Conservation (phyloP, 805 yeast species). For the Helenozyma baotianmanensis region DNA sequence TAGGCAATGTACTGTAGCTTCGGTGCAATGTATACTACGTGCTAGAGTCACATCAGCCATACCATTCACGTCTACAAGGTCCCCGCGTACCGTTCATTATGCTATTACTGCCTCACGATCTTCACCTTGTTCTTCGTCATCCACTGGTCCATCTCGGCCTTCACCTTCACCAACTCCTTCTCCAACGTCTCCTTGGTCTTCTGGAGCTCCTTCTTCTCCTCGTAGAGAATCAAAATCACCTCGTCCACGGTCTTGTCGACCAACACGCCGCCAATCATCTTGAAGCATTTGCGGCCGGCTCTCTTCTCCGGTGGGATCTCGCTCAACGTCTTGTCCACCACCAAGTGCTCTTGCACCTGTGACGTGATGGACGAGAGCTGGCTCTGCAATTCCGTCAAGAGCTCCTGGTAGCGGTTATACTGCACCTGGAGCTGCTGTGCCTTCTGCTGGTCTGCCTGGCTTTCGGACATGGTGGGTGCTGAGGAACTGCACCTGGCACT, state of each 20-base stretch:
- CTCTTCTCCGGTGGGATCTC: constrained; percentile 31
- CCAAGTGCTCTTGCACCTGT: constrained; percentile 36
- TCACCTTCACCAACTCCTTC: constrained; percentile 21
- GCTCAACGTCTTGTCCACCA: constrained; percentile 38
- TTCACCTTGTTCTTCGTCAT: constrained; percentile 39
- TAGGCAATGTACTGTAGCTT: too few species aligned
- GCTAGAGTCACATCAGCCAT: too few species aligned
- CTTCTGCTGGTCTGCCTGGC: constrained; percentile 23
- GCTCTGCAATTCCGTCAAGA: constrained; percentile 34
- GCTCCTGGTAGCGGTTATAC: constrained; percentile 37
- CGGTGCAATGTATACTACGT: too few species aligned
- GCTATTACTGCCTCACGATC: constrained; percentile 30
- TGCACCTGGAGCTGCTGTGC: constrained; percentile 39
- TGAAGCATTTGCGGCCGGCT: constrained; percentile 68
- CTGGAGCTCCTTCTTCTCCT: constrained; percentile 35
- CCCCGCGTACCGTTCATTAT: too few species aligned
- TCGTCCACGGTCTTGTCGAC: constrained; percentile 80
- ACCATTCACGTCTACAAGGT: too few species aligned
- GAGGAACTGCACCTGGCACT: neutral
- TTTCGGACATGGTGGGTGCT: constrained; percentile 10
- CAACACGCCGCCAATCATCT: constrained; percentile 92
- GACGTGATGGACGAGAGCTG: constrained; percentile 32
- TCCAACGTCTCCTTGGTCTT: constrained; percentile 21
- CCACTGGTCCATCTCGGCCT: constrained; percentile 36
- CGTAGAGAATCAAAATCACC: constrained; percentile 57